Conservation (phyloP, 2,329 filamentous ascomycete species). For the Hymenoscyphus salicellus region DNA sequence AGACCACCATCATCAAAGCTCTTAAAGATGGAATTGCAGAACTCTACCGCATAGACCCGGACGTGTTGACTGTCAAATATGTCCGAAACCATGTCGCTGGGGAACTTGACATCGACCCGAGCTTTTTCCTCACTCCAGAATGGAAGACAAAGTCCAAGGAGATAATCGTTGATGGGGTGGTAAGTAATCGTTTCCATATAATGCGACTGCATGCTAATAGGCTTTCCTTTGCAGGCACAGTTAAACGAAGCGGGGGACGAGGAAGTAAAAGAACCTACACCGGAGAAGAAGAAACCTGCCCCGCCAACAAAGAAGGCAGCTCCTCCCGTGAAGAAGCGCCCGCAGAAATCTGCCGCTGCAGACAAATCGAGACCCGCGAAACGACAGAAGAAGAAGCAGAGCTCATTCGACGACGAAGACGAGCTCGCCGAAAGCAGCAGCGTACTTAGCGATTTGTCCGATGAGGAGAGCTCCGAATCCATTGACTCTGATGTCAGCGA, state of each 20-base stretch:
- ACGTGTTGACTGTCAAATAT: constrained; percentile 53
- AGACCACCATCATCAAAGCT: constrained; percentile 2
- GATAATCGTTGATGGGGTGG: constrained; percentile 51
- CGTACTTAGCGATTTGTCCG: constrained; percentile 15
- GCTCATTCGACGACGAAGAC: constrained; percentile 10
- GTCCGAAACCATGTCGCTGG: constrained; percentile 52
- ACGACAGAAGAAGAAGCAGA: constrained; percentile 27
- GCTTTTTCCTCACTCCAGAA: constrained; percentile 46
- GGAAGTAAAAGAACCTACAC: constrained; percentile 12
- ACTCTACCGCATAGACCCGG: constrained; percentile 22
- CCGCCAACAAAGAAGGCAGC: constrained; percentile 34
- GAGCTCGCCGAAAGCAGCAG: constrained; percentile 14
- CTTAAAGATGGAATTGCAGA: constrained; percentile 9
- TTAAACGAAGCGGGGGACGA: constrained; percentile 11
- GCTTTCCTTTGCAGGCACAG: neutral
- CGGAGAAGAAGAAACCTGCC: constrained; percentile 12
- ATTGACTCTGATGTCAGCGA: constrained; percentile 22
- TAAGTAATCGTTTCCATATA: constrained; percentile 37
- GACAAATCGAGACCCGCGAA: constrained; percentile 37
- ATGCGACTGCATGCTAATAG: neutral
- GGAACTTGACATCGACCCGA: constrained; percentile 46
- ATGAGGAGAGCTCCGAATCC: constrained; percentile 20
- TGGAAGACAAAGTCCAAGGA: constrained; percentile 59
- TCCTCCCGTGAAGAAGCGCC: constrained; percentile 43
- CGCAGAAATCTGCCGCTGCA: constrained; percentile 36